Evolutionary conservation across 257 asterid species (phyloP).

Genomic region (Plantago major): DNA sequence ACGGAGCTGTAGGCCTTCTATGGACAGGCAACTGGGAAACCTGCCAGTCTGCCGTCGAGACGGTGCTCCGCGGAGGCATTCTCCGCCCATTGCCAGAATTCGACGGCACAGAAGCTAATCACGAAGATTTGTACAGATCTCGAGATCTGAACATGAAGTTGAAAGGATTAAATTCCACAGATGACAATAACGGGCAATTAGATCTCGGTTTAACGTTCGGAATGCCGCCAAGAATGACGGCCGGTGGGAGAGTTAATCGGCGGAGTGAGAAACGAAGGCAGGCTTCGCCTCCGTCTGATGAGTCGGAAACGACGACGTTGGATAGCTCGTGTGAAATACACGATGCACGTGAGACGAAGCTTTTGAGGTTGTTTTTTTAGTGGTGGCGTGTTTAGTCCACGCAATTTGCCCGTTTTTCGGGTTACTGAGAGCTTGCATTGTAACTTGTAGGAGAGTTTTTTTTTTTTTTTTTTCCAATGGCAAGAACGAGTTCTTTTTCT

Average conservation of each 20-base stretch:
- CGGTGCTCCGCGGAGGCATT: conserved; percentile 54
- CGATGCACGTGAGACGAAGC: conserved; percentile 32
- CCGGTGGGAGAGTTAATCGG: conserved; percentile 19
- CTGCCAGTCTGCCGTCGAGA: conserved; percentile 65
- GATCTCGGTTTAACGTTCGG: conserved; percentile 23
- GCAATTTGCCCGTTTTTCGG: no score
- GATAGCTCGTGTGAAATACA: conserved; percentile 41
- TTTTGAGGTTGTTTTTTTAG: conserved; percentile 39
- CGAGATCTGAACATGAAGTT: conserved; percentile 26
- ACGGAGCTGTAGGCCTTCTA: conserved; percentile 48
- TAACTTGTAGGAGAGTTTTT: no score
- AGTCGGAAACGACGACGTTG: conserved; percentile 66
- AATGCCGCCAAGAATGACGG: conserved; percentile 17
- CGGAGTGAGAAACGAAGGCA: conserved; percentile 14
- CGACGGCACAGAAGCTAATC: conserved; percentile 17
- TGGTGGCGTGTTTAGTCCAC: neutral
- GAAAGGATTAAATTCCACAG: conserved; percentile 14
- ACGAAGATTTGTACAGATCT: conserved; percentile 25
- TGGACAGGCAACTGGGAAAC: conserved; percentile 57
- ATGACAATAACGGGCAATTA: conserved; percentile 18
- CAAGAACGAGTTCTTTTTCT: no score
- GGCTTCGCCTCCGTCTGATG: conserved; percentile 52
- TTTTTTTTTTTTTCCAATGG: no score
- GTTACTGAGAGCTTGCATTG: no score
- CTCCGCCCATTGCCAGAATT: conserved; percentile 28